Conservation (phyloP, 257 asterid species). For the Ocimum tenuiflorum region DNA sequence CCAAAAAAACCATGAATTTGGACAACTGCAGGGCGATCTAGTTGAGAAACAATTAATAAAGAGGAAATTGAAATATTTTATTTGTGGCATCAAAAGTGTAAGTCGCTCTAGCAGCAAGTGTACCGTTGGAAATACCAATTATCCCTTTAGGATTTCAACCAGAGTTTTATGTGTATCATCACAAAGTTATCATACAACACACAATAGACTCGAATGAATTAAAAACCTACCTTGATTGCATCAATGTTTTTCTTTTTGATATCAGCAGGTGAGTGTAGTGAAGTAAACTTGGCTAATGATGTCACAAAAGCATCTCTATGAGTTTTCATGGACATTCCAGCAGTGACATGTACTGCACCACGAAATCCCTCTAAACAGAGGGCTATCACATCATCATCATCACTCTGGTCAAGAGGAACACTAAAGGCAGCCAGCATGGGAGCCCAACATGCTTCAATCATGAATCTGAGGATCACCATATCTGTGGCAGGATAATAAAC, state of each 20-base stretch:
- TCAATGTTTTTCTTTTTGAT: slow-evolving; percentile 89
- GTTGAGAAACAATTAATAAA: not conserved
- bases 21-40: not conserved
- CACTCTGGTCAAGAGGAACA: slow-evolving; percentile 96
- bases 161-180: not conserved
- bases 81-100: not conserved
- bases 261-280: slow-evolving; percentile 97
- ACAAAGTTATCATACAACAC: slow-evolving; percentile 4
- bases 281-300: slow-evolving; percentile 92
- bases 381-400: slow-evolving; percentile 62
- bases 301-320: slow-evolving; percentile 97
- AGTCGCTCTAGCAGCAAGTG: not conserved
- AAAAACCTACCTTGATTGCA: slow-evolving; percentile 76
- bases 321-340: slow-evolving; percentile 97
- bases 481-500: slow-evolving; percentile 93
- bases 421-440: slow-evolving; percentile 99
- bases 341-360: slow-evolving; percentile 88
- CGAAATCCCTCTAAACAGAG: slow-evolving; percentile 89
- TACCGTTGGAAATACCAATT: too few species aligned
- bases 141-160: too few species aligned
- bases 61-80: not conserved
- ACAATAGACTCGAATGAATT: slow-evolving; percentile 13
- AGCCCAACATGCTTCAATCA: slow-evolving; percentile 99
- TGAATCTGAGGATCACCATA: slow-evolving; percentile 85
- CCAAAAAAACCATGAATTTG: not conserved